These are phyloP conservation scores for Tolypocladium inflatum DNA, from an alignment of 2,329 filamentous ascomycete genomes.

Conservation along the genomic window DNA sequence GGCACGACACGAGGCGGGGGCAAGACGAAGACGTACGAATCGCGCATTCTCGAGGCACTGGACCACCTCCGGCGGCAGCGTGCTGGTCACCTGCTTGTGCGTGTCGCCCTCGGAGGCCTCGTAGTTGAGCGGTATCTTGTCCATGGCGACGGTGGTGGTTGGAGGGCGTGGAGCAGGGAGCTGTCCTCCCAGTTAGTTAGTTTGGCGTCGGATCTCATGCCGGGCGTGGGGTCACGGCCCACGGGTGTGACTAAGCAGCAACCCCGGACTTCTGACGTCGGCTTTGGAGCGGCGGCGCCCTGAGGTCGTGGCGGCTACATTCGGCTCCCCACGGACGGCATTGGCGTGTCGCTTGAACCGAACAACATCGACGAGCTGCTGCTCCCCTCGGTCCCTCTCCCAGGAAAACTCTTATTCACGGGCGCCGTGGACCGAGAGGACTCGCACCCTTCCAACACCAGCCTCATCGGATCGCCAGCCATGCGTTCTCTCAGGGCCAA, in stretches of 20 bases:
- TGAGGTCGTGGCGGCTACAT: constrained; percentile 15
- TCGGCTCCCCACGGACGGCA: constrained; percentile 22
- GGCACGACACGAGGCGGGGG: constrained; percentile 5
- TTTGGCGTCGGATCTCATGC: too few relatives aligned
- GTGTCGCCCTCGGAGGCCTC: constrained; percentile 67
- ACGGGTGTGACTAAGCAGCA: too few relatives aligned
- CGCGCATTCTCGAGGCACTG: constrained; percentile 89
- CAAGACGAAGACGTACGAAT: constrained; percentile 62
- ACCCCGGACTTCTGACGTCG: constrained; percentile 3
- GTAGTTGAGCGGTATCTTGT: constrained; percentile 63
- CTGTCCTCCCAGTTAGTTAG: too few relatives aligned
- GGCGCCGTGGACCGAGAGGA: background rate
- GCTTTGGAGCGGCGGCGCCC: background rate
- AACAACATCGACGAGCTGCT: background rate
- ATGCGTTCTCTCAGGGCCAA: constrained; percentile 49
- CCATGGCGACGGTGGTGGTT: constrained; percentile 26
- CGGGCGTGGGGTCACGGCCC: too few relatives aligned
- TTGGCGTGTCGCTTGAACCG: background rate
- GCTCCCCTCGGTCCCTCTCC: background rate
- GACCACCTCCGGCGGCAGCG: constrained; percentile 74
- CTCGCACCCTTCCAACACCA: background rate
- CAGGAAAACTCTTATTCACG: background rate
- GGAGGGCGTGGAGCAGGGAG: background rate
- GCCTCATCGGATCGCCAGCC: constrained; percentile 7
- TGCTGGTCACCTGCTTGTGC: constrained; percentile 57